phyloP scores from a whole-genome alignment of 73 alveolate species.

The Durusdinium trenchii region DNA sequence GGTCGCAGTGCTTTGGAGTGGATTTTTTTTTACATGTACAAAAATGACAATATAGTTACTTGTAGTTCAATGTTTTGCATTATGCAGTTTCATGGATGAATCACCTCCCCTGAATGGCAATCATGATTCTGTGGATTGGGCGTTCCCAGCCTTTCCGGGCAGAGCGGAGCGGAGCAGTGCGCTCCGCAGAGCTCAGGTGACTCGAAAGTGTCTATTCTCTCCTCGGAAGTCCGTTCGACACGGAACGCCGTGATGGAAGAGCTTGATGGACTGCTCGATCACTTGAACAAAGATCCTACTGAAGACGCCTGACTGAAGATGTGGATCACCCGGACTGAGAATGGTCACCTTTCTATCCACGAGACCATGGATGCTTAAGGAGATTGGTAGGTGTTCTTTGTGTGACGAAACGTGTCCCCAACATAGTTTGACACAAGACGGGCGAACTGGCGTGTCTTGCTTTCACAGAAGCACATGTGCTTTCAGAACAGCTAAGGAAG shows the following conservation, averaged over 20 bases:
- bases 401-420: not conserved
- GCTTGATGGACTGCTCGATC: slow-evolving; percentile 57
- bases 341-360: not conserved
- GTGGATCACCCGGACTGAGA: not conserved
- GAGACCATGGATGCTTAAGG: not conserved
- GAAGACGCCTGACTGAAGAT: not conserved
- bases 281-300: slow-evolving; percentile 51
- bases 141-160: not conserved
- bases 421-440: not conserved
- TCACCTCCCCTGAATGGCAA: not conserved
- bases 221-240: not conserved
- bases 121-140: not conserved
- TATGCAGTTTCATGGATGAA: not conserved
- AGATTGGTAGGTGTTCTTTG: not conserved
- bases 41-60: too few relatives aligned
- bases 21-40: too few relatives aligned
- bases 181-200: not conserved
- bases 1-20: not conserved
- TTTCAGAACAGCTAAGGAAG: not conserved
- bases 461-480: not conserved
- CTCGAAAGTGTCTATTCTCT: not conserved
- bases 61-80: too few relatives aligned
- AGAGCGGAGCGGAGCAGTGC: not conserved
- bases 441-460: not conserved
- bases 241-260: slow-evolving; percentile 25